These are phyloP conservation scores for Boechera retrofracta DNA, from an alignment of 345 rosid genomes.

Conservation along the genomic window DNA sequence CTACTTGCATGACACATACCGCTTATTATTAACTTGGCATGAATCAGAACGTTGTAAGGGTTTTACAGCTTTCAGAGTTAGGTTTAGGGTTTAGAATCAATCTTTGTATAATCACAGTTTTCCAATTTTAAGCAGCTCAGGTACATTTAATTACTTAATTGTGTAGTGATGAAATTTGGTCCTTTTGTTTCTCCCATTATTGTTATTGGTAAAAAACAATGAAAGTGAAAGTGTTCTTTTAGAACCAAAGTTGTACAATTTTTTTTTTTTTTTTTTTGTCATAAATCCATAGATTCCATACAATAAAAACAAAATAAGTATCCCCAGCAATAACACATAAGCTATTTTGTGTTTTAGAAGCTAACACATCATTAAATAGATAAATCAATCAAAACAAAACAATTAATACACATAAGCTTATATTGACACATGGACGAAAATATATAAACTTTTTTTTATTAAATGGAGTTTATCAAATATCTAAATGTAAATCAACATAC, in stretches of 20 bases:
- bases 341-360: too few species aligned
- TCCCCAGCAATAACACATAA: too few species aligned
- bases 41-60: not conserved
- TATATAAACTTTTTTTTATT: too few species aligned
- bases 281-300: too few species aligned
- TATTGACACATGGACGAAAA: too few species aligned
- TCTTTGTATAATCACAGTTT: conserved; percentile 32
- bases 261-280: too few species aligned
- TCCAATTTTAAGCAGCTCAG: not conserved
- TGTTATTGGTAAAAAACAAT: not conserved
- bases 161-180: conserved; percentile 6
- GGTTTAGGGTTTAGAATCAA: not conserved
- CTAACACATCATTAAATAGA: too few species aligned
- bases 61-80: conserved; percentile 8
- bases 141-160: not conserved
- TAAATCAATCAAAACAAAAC: too few species aligned
- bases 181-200: not conserved
- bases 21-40: conserved; percentile 13
- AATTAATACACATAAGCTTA: too few species aligned
- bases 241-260: not conserved
- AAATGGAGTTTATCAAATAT: too few species aligned
- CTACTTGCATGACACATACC: conserved; percentile 3
- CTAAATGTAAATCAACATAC: too few species aligned
- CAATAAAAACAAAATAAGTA: too few species aligned
- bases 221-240: not conserved